Base-by-base conservation (phyloP, 2,329 filamentous ascomycete genomes). In the Diplodia mutila region DNA sequence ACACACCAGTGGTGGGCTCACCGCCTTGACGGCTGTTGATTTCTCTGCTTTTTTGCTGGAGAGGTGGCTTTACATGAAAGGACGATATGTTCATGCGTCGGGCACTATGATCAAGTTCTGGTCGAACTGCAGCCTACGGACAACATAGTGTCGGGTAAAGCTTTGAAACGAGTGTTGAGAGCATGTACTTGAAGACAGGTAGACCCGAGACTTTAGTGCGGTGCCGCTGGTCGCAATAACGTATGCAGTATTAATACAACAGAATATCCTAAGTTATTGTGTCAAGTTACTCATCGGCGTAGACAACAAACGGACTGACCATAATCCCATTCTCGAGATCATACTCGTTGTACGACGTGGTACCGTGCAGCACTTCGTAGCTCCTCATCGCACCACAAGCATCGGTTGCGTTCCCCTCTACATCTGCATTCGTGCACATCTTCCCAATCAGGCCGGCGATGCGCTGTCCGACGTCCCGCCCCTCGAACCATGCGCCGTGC, bases 401-500 rank as follows among this genome's bases (percentile, higher is more conserved):
- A 27, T 70, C 65, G 4, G 48, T 67, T 23, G 23, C 6, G 11
- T 67, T 67, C 3, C 65, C 65, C 5, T 29, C 34, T 1, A 55
- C 73, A 18, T 63, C 72, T 6, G 42, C 42, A 61, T 75, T 75
- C 12, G 71, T 42, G 61, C 75, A 77, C 2, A 59, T 39, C 14
- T 37, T 27, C 14, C 59, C 72, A 49, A 77, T 61, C 65, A 71
- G 66, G 0, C 76, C 75, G 6, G 76, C 77, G 59, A 79, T 74
- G 12, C 75, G 69, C 65, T 73, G 52, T 1, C 76, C 77, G 5
- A 72, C 76, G 42, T 78, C 76, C 25, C 72, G 69, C 0, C 76
- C 76, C 69, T 78, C 77, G 34, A 78, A 78, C 75, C 75, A 78
- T 3, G 76, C 75, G 11, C 76, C 76, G 16, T 91, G 89, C 73